These are phyloP conservation scores for Malus asiatica DNA, from an alignment of 306 rosid species.

Conservation along the genomic window DNA sequence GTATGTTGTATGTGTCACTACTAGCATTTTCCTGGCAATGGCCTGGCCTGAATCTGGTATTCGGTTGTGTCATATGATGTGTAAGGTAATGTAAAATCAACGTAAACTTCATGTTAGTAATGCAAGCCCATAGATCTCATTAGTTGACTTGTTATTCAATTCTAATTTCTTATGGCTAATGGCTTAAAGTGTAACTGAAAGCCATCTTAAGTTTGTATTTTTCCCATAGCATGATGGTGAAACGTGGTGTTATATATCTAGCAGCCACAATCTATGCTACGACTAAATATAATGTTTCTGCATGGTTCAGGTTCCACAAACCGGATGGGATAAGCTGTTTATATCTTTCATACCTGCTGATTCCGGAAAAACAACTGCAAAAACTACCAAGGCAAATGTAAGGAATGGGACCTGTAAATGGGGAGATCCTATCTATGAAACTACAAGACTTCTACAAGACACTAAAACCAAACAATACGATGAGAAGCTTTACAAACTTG, in stretches of 20 bases:
- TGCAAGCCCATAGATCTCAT: neutral
- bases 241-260: neutral
- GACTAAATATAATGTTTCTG: slow-evolving; percentile 25
- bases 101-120: neutral
- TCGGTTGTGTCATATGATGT: neutral
- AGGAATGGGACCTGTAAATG: slow-evolving; percentile 97
- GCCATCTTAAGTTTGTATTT: neutral
- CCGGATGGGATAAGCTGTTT: slow-evolving; percentile 95
- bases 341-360: slow-evolving; percentile 80
- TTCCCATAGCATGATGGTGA: neutral
- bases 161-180: neutral
- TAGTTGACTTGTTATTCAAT: neutral
- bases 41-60: neutral
- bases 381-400: slow-evolving; percentile 95
- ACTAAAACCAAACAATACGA: slow-evolving; percentile 74
- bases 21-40: neutral
- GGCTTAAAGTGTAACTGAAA: neutral
- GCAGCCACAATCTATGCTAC: slow-evolving; percentile 18
- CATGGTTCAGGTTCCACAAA: slow-evolving; percentile 74
- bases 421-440: slow-evolving; percentile 97
- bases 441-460: slow-evolving; percentile 94
- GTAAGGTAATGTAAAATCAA: neutral
- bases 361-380: slow-evolving; percentile 79
- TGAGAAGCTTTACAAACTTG: slow-evolving; percentile 79
- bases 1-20: neutral